These are phyloP conservation scores for Podosphaera fusca DNA, from an alignment of 2,329 filamentous ascomycete genomes.

Conservation along the genomic window DNA sequence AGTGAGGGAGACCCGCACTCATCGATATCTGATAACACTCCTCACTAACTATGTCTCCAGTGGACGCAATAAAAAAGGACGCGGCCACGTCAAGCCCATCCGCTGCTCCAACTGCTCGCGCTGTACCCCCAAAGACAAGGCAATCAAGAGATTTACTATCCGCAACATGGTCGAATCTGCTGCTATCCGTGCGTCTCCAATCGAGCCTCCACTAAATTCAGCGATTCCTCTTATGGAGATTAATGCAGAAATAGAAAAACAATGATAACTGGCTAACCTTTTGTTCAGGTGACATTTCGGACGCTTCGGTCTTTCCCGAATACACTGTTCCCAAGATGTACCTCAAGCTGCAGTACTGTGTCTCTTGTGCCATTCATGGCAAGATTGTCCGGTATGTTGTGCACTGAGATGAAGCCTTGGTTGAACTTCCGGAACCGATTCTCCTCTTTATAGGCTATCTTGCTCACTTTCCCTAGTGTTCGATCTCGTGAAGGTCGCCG, in stretches of 20 bases:
- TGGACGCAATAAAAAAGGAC: conserved; percentile 99
- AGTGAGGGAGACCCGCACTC: conserved; percentile 22
- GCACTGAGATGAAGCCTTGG: conserved; percentile 36
- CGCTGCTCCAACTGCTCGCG: conserved; percentile 68
- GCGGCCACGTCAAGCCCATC: conserved; percentile 97
- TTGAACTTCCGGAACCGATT: conserved; percentile 19
- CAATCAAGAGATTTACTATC: conserved; percentile 99
- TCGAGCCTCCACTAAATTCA: neutral
- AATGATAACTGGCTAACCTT: conserved; percentile 4
- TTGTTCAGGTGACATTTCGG: conserved; percentile 86
- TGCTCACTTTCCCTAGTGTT: conserved; percentile 40
- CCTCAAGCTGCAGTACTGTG: conserved; percentile 99
- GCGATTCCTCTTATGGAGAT: neutral
- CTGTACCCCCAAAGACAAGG: conserved; percentile 76
- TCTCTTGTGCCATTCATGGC: conserved; percentile 99
- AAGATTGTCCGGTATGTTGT: conserved; percentile 98
- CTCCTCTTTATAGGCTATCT: conserved; percentile 13
- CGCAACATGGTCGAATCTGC: conserved; percentile 99
- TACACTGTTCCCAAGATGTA: conserved; percentile 99
- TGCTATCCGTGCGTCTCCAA: conserved; percentile 69
- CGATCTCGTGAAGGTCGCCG: conserved; percentile 89
- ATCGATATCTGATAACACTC: neutral
- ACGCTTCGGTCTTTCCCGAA: conserved; percentile 96
- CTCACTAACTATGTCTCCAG: conserved; percentile 22
- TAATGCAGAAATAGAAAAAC: neutral